phyloP scores from a whole-genome alignment of 257 asterid genomes.

The Solanum medicagineum region DNA sequence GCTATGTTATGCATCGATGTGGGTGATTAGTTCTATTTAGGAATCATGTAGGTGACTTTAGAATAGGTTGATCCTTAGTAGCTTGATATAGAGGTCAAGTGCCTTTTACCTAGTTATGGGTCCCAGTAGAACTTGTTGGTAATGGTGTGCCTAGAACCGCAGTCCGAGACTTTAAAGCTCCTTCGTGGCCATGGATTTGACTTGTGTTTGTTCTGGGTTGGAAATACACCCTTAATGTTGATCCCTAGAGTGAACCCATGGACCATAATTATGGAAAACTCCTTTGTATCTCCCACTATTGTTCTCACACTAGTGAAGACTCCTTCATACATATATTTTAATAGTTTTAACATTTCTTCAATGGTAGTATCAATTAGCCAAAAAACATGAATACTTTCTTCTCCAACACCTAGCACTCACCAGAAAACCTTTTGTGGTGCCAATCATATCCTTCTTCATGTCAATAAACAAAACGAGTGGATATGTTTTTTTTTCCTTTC shows the following conservation, averaged over 20 bases:
- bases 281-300: neutral
- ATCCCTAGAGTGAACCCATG: neutral
- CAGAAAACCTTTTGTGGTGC: neutral
- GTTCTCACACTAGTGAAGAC: neutral
- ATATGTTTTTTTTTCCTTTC: neutral
- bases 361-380: neutral
- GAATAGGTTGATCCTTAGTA: too few relatives aligned
- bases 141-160: too few relatives aligned
- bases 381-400: neutral
- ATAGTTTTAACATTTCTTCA: neutral
- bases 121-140: too few relatives aligned
- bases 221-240: neutral
- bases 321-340: neutral
- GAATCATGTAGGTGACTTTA: too few relatives aligned
- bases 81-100: too few relatives aligned
- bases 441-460: neutral
- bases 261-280: neutral
- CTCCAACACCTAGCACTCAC: neutral
- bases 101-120: too few relatives aligned
- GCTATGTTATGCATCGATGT: too few relatives aligned
- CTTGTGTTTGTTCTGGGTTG: too few relatives aligned
- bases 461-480: neutral
- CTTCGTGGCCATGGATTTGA: too few relatives aligned
- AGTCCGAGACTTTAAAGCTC: too few relatives aligned
- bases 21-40: too few relatives aligned